Base-by-base conservation (phyloP, 2,329 filamentous ascomycete species). In the Taxawa tesnikishii region DNA sequence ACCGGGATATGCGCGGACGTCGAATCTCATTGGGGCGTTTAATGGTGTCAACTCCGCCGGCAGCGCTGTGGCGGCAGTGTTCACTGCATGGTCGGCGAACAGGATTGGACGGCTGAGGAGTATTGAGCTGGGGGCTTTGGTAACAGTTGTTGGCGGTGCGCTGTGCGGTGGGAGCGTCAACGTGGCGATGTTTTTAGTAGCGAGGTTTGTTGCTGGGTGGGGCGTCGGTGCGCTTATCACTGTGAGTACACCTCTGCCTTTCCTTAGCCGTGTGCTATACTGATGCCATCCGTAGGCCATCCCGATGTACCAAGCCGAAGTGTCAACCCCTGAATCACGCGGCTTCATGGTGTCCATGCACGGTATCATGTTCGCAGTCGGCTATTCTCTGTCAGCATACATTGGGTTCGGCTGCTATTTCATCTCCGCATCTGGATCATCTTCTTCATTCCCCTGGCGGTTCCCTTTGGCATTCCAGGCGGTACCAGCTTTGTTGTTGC, bases 31-130 rank as follows among this genome's bases (percentile, higher is more conserved):
- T 26, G 61, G 57, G 18, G 61, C 59, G 13, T 50, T 63, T 31
- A 64, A 63, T 44, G 62, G 61, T 21, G 47, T 64, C 5, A 61
- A 59, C 40, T 56, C 54, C 12, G 61, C 59, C 4, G 60, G 60
- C n/a, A 55, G 51, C 15, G 50, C 50, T 21, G 38, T 56, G 13
- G 60, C 55, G n/a, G 51, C 49, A 16, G 31, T 55, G 1, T 47
- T 51, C 35, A 56, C 51, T 26, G 50, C 55, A 6, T 63, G 60
- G 55, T 45, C 43, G n/a, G 53, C 53, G 5, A 56, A 62, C 32
- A 44, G 44, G 28, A 49, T 49, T 27, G 49, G 56, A 9, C 48
- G 60, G 2, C 58, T 58, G 36, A 45, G 47, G 15, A 55, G 51
- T 15, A 56, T 61, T 21, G 51, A 56, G 38, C 26, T 55, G 3